Conservation (phyloP, 495 filamentous ascomycete genomes). For the Daldinia caldariorum region DNA sequence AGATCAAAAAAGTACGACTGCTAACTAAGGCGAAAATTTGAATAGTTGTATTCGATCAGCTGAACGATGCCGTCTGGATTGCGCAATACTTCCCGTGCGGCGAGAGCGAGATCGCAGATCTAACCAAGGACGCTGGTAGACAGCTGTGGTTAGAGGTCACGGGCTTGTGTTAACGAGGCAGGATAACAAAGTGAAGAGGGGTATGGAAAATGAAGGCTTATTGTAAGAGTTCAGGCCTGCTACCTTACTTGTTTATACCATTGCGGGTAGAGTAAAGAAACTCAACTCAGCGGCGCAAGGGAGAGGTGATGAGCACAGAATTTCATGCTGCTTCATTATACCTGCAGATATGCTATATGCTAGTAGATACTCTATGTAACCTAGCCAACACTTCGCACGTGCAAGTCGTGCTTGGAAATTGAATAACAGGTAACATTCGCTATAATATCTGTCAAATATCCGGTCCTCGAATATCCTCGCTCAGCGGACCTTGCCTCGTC, state of each 20-base stretch:
- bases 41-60: constrained; percentile 58
- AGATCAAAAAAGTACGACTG: not conserved
- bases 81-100: constrained; percentile 58
- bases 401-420: not conserved
- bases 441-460: constrained; percentile 32
- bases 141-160: constrained; percentile 46
- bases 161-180: constrained; percentile 37
- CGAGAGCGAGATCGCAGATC: constrained; percentile 39
- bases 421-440: not conserved
- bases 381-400: not conserved
- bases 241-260: not conserved
- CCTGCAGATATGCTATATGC: not conserved
- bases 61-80: constrained; percentile 57
- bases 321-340: not conserved
- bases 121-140: constrained; percentile 42
- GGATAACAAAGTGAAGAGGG: not conserved
- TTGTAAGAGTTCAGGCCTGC: no score
- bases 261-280: not conserved
- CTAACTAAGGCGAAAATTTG: constrained; percentile 25
- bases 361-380: not conserved
- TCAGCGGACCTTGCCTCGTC: constrained; percentile 58
- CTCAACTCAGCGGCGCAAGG: not conserved
- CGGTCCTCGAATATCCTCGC: constrained; percentile 49
- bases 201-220: not conserved
- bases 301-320: not conserved